Conservation (phyloP, 2,329 filamentous ascomycete species). For the Hysterium pulicare region DNA sequence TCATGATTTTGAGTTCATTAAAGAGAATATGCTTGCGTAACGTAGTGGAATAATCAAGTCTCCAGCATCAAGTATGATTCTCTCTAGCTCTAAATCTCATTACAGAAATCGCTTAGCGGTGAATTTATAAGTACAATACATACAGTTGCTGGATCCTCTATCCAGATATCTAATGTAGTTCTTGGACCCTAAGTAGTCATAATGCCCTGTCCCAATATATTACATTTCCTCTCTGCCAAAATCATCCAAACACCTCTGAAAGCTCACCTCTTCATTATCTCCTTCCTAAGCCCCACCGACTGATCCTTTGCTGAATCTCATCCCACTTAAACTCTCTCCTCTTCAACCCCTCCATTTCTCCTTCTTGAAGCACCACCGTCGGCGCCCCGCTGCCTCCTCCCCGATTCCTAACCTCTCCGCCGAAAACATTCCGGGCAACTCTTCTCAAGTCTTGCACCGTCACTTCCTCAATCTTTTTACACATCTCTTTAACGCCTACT, state of each 20-base stretch:
- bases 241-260: not conserved
- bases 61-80: too few relatives aligned
- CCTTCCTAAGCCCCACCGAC: conserved; percentile 76
- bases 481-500: conserved; percentile 92
- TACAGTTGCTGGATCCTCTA: too few relatives aligned
- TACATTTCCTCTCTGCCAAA: not conserved
- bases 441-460: conserved; percentile 76
- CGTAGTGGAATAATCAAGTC: too few relatives aligned
- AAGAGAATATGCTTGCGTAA: too few relatives aligned
- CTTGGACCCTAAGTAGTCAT: too few relatives aligned
- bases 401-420: conserved; percentile 69
- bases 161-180: too few relatives aligned
- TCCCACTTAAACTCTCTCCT: conserved; percentile 74
- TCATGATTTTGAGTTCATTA: too few relatives aligned
- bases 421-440: conserved; percentile 75
- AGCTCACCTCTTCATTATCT: conserved; percentile 34
- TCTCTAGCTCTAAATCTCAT: too few relatives aligned
- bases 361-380: conserved; percentile 92
- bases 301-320: conserved; percentile 83
- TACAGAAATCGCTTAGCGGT: too few relatives aligned
- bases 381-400: conserved; percentile 81
- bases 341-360: conserved; percentile 67
- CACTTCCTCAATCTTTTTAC: conserved; percentile 74
- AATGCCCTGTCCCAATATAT: too few relatives aligned
- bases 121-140: too few relatives aligned